Percentiles rank a stretch among this genome's conserved stretches.
Evolutionary conservation across 2,329 filamentous ascomycete species (phyloP).

Genomic region (Colletotrichum falcatum): DNA sequence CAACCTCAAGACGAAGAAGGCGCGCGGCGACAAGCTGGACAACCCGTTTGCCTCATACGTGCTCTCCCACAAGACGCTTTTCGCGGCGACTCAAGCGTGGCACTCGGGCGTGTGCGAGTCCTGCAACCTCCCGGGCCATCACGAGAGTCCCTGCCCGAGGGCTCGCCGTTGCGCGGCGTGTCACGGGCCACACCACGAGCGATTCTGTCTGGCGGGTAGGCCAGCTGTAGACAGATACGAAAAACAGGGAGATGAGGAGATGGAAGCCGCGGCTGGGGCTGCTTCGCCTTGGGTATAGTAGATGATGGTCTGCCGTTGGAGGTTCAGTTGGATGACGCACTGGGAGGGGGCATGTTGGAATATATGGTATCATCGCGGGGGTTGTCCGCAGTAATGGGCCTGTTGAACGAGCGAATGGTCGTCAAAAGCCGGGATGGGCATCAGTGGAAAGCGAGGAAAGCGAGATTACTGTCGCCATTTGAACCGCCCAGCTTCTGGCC

Average conservation of each 20-base stretch:
- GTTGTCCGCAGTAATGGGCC: background rate
- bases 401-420: background rate
- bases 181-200: background rate
- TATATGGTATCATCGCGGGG: background rate
- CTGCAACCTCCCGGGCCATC: background rate
- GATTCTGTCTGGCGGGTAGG: background rate
- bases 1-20: background rate
- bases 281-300: background rate
- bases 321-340: background rate
- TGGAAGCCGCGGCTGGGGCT: background rate
- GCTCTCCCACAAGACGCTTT: background rate
- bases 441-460: background rate
- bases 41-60: conserved; percentile 3
- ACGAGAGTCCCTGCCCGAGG: background rate
- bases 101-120: background rate
- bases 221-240: background rate
- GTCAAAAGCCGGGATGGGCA: background rate
- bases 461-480: background rate
- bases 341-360: background rate
- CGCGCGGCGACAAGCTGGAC: background rate
- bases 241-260: background rate
- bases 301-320: background rate
- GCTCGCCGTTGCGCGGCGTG: background rate
- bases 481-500: background rate
- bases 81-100: background rate